Base-by-base conservation (phyloP, 768 basidiomycete species). In the Tylopilus rubrobrunneus region DNA sequence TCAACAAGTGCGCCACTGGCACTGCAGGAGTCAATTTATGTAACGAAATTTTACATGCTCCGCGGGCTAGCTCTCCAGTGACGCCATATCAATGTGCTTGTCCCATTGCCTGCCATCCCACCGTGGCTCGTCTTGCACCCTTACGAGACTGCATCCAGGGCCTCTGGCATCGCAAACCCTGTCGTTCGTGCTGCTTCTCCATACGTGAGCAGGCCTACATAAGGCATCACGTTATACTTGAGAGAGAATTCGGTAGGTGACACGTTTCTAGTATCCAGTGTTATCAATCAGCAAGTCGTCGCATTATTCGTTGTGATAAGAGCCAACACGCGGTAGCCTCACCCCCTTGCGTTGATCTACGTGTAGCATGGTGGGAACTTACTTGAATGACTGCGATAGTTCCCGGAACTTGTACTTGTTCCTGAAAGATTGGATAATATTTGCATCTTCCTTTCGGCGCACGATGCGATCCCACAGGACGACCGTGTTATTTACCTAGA, bases 401-500 rank as follows among this genome's bases (percentile, higher is more conserved):
- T 93, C 92, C 33, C 84, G 82, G 74, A 94, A 85, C 57, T 79
- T 78, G 69, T 95, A 96, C 68, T 94, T 94, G 71, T 91, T 91
- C 71, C 85, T 52, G 78, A 84, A 48, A 0, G 65, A 48, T 49
- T 62, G 36, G 71, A 69, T 54, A 48, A 96, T 71, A 42, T 79
- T 68, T 0, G 89, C 89, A 56, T 92, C 85, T 61, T 85, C 81
- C 59, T 86, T 86, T 53, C 86, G 78, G n/a, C 85, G 83, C 41
- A 96, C 79, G 65, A 96, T 95, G 37, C 88, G 84, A 71, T 96
- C 93, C 93, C 93, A 96, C 15, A 95, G 78, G 36, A 95, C 91
- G 5, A 94, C 87, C 19, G 86, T 78, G 66, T 91, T 91, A 54
- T 82, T 75, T 4, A 79, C 76, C 86, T 87, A 62, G 48, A 49